These are phyloP conservation scores for Tilletiopsis washingtonensis DNA, from an alignment of 1,284 basidiomycete genomes.

Conservation along the genomic window DNA sequence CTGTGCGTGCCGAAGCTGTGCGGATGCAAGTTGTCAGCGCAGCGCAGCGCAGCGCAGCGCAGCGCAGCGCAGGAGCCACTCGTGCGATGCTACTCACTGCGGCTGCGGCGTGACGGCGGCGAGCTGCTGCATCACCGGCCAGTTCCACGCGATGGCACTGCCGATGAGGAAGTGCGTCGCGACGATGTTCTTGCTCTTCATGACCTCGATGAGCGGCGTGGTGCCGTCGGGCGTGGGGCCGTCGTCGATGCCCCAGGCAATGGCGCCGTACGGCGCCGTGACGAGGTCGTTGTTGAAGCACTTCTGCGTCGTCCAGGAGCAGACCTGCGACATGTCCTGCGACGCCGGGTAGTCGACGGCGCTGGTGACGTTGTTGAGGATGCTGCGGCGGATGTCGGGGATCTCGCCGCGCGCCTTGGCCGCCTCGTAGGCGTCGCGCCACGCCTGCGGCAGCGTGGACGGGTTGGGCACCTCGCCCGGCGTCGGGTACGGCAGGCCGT, in stretches of 20 bases:
- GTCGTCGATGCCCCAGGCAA: slow-evolving; percentile 55
- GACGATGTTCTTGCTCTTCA: slow-evolving; percentile 49
- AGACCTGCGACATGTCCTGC: slow-evolving; percentile 27
- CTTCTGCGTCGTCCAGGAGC: slow-evolving; percentile 36
- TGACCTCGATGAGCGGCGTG: slow-evolving; percentile 54
- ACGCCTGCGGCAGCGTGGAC: slow-evolving; percentile 48
- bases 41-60: too few species aligned
- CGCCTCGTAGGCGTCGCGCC: slow-evolving; percentile 58
- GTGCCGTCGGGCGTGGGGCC: slow-evolving; percentile 58
- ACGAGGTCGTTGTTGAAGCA: slow-evolving; percentile 30
- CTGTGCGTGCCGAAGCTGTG: slow-evolving; percentile 58
- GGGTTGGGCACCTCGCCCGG: slow-evolving; percentile 21
- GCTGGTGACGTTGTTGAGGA: slow-evolving; percentile 59
- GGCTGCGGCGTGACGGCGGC: slow-evolving; percentile 53
- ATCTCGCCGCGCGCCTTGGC: slow-evolving; percentile 65
- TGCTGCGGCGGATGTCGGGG: slow-evolving; percentile 58
- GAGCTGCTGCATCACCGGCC: slow-evolving; percentile 53
- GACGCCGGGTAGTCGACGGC: slow-evolving; percentile 43
- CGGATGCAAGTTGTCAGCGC: slow-evolving; percentile 53
- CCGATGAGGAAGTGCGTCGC: slow-evolving; percentile 81
- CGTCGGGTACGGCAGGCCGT: slow-evolving; percentile 29
- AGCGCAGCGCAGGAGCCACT: too few species aligned
- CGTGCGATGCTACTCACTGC: too few species aligned
- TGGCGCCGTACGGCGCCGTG: slow-evolving; percentile 27
- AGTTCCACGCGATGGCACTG: slow-evolving; percentile 58